These are phyloP conservation scores for Stylonectria norvegica DNA, from an alignment of 2,329 filamentous ascomycete genomes.

Conservation along the genomic window DNA sequence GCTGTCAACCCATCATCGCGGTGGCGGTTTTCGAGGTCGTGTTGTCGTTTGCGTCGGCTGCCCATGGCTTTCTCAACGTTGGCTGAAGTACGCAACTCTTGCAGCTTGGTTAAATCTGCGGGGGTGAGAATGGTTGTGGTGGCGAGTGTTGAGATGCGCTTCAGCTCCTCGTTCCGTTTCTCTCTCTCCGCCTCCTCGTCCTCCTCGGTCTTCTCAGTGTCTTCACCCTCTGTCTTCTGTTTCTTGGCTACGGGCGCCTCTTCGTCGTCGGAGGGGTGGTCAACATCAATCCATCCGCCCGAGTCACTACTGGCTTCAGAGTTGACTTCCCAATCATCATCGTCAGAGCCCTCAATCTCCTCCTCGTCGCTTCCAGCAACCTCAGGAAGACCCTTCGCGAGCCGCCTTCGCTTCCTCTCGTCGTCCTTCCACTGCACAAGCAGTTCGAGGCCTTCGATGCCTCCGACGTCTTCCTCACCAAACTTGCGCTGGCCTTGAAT, in stretches of 20 bases:
- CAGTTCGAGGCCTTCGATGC: constrained; percentile 88
- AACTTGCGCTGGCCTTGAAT: constrained; percentile 74
- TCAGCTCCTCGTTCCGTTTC: constrained; percentile 43
- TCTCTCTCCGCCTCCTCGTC: constrained; percentile 41
- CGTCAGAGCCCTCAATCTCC: constrained; percentile 54
- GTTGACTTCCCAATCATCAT: constrained; percentile 59
- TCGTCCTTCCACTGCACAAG: constrained; percentile 93
- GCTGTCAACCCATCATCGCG: constrained; percentile 86
- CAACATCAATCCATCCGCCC: constrained; percentile 91
- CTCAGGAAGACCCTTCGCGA: constrained; percentile 65
- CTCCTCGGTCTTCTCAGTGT: constrained; percentile 23
- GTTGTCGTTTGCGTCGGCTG: constrained; percentile 42
- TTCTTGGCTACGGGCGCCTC: constrained; percentile 60
- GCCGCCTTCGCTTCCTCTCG: constrained; percentile 69
- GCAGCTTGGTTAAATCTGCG: constrained; percentile 90
- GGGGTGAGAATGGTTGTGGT: constrained; percentile 92
- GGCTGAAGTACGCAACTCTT: constrained; percentile 76
- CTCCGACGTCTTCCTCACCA: constrained; percentile 75
- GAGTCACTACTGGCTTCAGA: constrained; percentile 64
- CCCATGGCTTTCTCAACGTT: constrained; percentile 64
- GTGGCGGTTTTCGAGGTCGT: constrained; percentile 56
- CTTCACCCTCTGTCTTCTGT: constrained; percentile 32
- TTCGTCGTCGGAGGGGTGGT: constrained; percentile 76
- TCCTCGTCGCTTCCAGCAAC: constrained; percentile 58
- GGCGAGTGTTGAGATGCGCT: constrained; percentile 69